A percentile compares a stretch with the other conserved stretches of the same genome.
Evolutionary conservation across 2,329 filamentous ascomycete species (phyloP).

Genomic region (Claviceps purpurea): DNA sequence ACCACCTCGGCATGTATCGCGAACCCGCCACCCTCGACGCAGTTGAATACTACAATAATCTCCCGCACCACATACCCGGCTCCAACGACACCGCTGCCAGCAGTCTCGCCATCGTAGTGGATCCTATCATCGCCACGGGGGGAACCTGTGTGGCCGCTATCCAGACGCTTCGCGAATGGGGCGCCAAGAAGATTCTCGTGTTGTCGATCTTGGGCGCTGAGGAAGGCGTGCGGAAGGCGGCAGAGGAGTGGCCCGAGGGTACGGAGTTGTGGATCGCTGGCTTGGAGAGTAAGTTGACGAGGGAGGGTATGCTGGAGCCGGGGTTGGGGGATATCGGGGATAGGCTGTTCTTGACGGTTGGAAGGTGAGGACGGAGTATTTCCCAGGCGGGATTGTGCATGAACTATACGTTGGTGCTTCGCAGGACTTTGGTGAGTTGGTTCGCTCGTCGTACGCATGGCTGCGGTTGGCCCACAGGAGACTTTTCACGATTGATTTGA

Average conservation of each 20-base stretch:
- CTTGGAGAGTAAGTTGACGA: slow-evolving; percentile 60
- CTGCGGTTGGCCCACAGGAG: too few species aligned
- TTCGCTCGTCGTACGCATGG: not conserved
- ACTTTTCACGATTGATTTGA: too few species aligned
- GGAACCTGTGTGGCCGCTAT: slow-evolving; percentile 84
- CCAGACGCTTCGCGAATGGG: slow-evolving; percentile 81
- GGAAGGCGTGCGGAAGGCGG: slow-evolving; percentile 57
- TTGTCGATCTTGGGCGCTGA: slow-evolving; percentile 61
- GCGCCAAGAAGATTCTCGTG: slow-evolving; percentile 67
- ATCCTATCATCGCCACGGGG: slow-evolving; percentile 88
- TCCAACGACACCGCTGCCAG: slow-evolving; percentile 21
- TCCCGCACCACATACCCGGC: slow-evolving; percentile 54
- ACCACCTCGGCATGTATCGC: slow-evolving; percentile 91
- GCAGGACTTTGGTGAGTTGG: not conserved
- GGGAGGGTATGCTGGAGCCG: slow-evolving; percentile 79
- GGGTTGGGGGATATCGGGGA: slow-evolving; percentile 87
- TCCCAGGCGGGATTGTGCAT: not conserved
- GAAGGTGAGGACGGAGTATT: slow-evolving; percentile 3
- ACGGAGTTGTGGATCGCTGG: slow-evolving; percentile 74
- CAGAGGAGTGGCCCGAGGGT: slow-evolving; percentile 62
- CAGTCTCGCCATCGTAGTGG: slow-evolving; percentile 67
- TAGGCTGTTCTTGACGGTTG: slow-evolving; percentile 64
- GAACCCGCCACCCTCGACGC: slow-evolving; percentile 77
- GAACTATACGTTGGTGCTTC: not conserved
- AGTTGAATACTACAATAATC: slow-evolving; percentile 97